These are phyloP conservation scores for Blastobotrys buckinghamii DNA, from an alignment of 1,139 yeast species.

Conservation along the genomic window DNA sequence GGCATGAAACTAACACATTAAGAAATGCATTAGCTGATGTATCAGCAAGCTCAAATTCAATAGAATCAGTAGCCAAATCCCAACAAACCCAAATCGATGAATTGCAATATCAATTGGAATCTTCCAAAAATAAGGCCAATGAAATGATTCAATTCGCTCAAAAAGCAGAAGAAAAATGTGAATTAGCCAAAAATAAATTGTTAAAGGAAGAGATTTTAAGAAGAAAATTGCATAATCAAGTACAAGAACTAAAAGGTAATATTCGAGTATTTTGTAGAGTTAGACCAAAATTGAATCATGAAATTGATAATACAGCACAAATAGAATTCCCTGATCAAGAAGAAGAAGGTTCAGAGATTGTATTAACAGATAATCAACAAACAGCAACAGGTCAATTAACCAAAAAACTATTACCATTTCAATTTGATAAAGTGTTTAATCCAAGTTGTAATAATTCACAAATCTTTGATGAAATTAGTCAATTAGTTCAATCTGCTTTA, in stretches of 20 bases:
- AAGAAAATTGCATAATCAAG: constrained; percentile 62
- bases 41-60: constrained; percentile 16
- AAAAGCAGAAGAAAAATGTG: constrained; percentile 21
- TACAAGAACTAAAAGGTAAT: constrained; percentile 88
- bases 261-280: constrained; percentile 87
- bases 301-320: constrained; percentile 28
- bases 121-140: constrained; percentile 14
- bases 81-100: constrained; percentile 21
- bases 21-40: constrained; percentile 16
- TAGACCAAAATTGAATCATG: constrained; percentile 46
- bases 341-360: constrained; percentile 42
- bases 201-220: constrained; percentile 48
- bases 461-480: constrained; percentile 80
- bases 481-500: constrained; percentile 78
- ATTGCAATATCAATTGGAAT: constrained; percentile 19
- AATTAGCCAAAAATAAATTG: constrained; percentile 31
- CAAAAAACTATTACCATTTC: constrained; percentile 42
- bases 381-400: constrained; percentile 24
- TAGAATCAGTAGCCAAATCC: constrained; percentile 17
- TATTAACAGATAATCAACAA: constrained; percentile 23
- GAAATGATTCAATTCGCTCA: constrained; percentile 17
- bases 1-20: constrained; percentile 29
- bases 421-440: constrained; percentile 75
- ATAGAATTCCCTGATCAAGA: constrained; percentile 49
- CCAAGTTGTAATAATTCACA: constrained; percentile 48